phyloP scores from a whole-genome alignment of 2,329 filamentous ascomycete genomes.

The Pseudogymnoascus sp. region DNA sequence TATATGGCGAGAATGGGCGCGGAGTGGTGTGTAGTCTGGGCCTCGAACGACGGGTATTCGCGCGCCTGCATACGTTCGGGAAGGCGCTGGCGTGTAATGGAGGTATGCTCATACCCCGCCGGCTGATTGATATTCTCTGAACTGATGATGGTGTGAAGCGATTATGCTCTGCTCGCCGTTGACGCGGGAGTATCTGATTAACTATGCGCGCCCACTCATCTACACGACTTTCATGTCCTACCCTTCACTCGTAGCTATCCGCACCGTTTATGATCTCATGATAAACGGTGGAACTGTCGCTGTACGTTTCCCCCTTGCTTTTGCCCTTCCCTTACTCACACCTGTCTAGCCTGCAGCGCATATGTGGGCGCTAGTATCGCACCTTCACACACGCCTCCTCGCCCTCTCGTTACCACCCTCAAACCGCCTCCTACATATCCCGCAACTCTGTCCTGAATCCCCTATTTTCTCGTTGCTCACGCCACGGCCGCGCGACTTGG shows the following conservation, averaged over 20 bases:
- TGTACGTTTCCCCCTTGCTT: conserved; percentile 27
- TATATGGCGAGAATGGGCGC: conserved; percentile 47
- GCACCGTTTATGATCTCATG: conserved; percentile 51
- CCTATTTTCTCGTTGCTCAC: conserved; percentile 60
- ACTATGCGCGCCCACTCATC: conserved; percentile 67
- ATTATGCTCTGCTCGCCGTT: conserved; percentile 54
- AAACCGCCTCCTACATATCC: conserved; percentile 18
- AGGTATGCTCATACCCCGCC: conserved; percentile 40
- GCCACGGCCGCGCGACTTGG: conserved; percentile 48
- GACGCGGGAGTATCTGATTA: conserved; percentile 59
- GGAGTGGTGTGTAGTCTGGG: conserved; percentile 51
- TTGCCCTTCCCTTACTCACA: not conserved
- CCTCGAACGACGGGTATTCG: conserved; percentile 48
- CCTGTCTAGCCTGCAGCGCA: conserved; percentile 8
- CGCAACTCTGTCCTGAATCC: conserved; percentile 38
- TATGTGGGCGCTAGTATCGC: not conserved
- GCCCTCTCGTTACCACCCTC: not conserved
- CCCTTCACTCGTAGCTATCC: conserved; percentile 51
- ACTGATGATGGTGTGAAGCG: conserved; percentile 33
- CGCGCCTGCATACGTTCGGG: conserved; percentile 56
- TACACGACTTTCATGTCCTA: conserved; percentile 65
- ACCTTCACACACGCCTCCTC: conserved; percentile 1
- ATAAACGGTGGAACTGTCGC: conserved; percentile 38
- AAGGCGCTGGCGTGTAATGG: conserved; percentile 63
- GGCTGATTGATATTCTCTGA: not conserved